Evolutionary conservation across 176 grass and related monocot genomes (phyloP), one percentile per base, ranked within the genome.

Genomic region (Saccharum spontaneum): DNA sequence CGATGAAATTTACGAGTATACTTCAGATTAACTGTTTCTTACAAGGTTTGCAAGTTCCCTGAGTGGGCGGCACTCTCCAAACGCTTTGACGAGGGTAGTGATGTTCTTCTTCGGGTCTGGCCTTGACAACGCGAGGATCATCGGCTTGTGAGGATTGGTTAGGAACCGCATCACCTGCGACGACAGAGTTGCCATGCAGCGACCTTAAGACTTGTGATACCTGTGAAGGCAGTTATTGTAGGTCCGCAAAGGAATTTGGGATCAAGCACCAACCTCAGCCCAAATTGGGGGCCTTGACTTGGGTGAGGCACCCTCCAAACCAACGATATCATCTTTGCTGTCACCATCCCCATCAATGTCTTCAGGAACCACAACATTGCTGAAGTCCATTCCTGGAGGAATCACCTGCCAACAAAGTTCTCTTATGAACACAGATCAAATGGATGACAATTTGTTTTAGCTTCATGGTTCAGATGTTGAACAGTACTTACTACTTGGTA

Each of bases 331-430:
- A 36, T 98, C 94, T 88, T 90, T 96, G 26, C 48, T 39, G 75
- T 98, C 96, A 28, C 89, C 87, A 72, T 94, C 96, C 73, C 91
- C 91, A 55, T 95, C 93, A 45, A 82, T 84, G 24, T 98, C 97
- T 84, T 98, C 93, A 44, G 66, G 82, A 81, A 90, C 88, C 49
- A 85, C 88, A 37, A 98, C 97, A 30, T 87, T 98, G 79, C 97
- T 98, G 79, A 98, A 98, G 86, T 98, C 97, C 97, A 98, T 98
- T 50, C 97, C 97, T 63, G 97, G 97, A 85, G 97, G 91, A 86
- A 98, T 98, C 39, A 98, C 97, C 97, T 98, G 89, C 44, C 69
- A 88, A 71, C 31, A 78, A 79, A 48, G 7, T 30, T 22, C n/a
- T 49, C 6, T 14, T 33, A 18, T 77, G 12, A 77, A 8, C 14